A percentile compares a stretch with the other conserved stretches of the same genome.
These are phyloP conservation scores for Penicillium concentricum DNA, from an alignment of 2,329 filamentous ascomycete species.

Conservation along the genomic window DNA sequence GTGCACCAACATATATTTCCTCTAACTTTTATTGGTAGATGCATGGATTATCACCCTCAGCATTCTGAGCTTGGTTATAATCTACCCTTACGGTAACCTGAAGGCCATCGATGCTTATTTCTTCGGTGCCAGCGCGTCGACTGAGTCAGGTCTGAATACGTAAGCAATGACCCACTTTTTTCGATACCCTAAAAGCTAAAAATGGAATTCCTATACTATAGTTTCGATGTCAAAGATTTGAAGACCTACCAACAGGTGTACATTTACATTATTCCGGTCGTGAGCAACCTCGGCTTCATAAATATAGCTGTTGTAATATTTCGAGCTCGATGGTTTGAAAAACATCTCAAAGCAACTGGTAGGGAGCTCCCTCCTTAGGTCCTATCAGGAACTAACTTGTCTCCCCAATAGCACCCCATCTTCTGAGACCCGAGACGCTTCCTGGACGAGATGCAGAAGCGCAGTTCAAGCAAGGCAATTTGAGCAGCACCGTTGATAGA, in stretches of 20 bases:
- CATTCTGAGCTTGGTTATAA: slow-evolving; percentile 37
- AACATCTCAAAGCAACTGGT: slow-evolving; percentile 44
- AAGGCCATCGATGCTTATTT: slow-evolving; percentile 51
- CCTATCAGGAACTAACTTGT: not conserved
- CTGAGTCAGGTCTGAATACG: slow-evolving; percentile 54
- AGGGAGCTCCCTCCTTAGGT: not conserved
- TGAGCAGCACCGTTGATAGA: not conserved
- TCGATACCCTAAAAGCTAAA: not conserved
- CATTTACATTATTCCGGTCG: slow-evolving; percentile 51
- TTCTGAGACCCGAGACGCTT: not conserved
- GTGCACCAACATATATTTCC: too few species aligned
- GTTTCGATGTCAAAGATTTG: slow-evolving; percentile 52
- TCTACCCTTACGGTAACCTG: slow-evolving; percentile 44
- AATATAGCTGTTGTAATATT: slow-evolving; percentile 52
- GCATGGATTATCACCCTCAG: slow-evolving; percentile 41
- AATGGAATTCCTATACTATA: slow-evolving; percentile 28
- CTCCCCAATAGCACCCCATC: slow-evolving; percentile 1
- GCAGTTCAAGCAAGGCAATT: not conserved
- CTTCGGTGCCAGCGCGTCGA: slow-evolving; percentile 51
- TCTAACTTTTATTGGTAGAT: slow-evolving; percentile 30
- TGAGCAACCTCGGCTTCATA: slow-evolving; percentile 52
- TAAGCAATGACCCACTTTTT: too few species aligned
- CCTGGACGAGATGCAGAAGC: slow-evolving; percentile 2
- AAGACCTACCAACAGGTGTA: slow-evolving; percentile 54
- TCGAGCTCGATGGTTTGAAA: slow-evolving; percentile 52